Base-by-base conservation (phyloP, 345 rosid species). In the Chamaenerion angustifolium region DNA sequence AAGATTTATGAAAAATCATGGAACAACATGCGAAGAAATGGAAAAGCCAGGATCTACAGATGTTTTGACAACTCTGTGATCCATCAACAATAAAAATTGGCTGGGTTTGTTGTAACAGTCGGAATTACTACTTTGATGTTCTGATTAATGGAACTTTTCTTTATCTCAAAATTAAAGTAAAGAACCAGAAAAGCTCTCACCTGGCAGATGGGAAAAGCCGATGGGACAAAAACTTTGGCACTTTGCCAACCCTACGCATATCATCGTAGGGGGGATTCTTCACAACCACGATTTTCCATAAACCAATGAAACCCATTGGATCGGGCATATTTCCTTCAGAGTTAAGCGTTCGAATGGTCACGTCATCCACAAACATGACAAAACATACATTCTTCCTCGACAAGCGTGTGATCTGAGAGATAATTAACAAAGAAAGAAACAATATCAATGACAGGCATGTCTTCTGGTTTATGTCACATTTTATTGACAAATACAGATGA, bases 311-410 rank as follows among this genome's bases (percentile, higher is more conserved):
- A 52, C 96, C 96, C 58, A 73, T 70, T 54, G 79, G 76, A 68
- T 87, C 94, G 59, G 76, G 79, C 53, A 75, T 64, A 12, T 74
- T 81, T 43, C 93, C 96, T 68, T 92, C 98, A 15, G 93, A 76
- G 61, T 62, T 64, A 64, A 84, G 81, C 48, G 85, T 78, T 61
- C 73, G 79, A 68, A 80, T 57, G 15, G 96, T 87, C 56, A 69
- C 57, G 58, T 82, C 94, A 66, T 92, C 98, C 81, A 82, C 68
- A 42, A 92, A 92, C 86, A 92, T 76, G 54, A 92, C 90, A 71
- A 92, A 92, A 78, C 98, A 92, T 48, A 84, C 96, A 68, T 92
- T 84, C 79, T 92, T 82, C 75, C 80, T 84, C 43, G 98, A 92
- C 45, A 69, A 52, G 27, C 83, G 88, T 52, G 88, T 80, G 68